Conservation (phyloP, 768 basidiomycete species). For the Sarcomyxa edulis region DNA sequence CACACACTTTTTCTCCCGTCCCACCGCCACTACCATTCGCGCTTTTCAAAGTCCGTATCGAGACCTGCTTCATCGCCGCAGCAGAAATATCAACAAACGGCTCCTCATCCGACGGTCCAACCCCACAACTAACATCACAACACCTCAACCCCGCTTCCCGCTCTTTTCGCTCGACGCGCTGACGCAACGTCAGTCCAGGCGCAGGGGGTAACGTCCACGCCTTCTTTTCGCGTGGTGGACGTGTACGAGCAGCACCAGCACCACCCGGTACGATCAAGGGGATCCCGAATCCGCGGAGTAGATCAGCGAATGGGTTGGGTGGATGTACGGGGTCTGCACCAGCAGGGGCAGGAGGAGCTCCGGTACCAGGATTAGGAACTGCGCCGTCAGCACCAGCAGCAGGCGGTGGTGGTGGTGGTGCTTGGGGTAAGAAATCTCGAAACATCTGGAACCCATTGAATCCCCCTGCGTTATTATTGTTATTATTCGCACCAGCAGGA, state of each 20-base stretch:
- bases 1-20: conserved; percentile 35
- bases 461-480: too few relatives aligned
- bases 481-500: too few relatives aligned
- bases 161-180: conserved; percentile 69
- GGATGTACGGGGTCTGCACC: conserved; percentile 3
- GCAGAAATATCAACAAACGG: conserved; percentile 33
- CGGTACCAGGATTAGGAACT: background rate
- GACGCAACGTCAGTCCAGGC: conserved; percentile 66
- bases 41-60: conserved; percentile 24
- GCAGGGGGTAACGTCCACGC: conserved; percentile 58
- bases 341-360: too few relatives aligned
- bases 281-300: too few relatives aligned
- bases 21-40: conserved; percentile 12
- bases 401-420: conserved; percentile 7
- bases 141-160: conserved; percentile 70
- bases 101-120: conserved; percentile 73
- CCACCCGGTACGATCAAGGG: too few relatives aligned
- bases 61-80: conserved; percentile 29
- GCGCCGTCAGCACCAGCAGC: background rate
- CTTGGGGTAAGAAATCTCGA: too few relatives aligned
- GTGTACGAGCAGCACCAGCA: too few relatives aligned
- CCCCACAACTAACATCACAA: conserved; percentile 64
- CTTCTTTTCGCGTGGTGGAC: conserved; percentile 25
- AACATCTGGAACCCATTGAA: too few relatives aligned
- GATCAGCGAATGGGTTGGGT: too few relatives aligned